phyloP scores from a whole-genome alignment of 2,329 filamentous ascomycete genomes.

The Fusarium palustre region DNA sequence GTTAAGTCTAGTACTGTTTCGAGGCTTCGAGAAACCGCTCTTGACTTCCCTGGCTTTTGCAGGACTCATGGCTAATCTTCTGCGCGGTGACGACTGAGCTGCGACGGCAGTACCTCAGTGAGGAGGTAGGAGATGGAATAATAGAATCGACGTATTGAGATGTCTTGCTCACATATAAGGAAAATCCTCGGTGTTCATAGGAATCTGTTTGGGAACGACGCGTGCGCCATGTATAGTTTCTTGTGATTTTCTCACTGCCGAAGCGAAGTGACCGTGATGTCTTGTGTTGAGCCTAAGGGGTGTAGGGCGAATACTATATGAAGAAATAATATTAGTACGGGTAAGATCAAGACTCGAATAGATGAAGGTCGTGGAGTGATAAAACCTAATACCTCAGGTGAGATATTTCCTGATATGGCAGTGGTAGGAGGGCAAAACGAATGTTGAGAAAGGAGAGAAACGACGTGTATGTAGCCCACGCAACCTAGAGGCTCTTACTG shows the following conservation, averaged over 20 bases:
- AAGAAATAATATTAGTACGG: background rate
- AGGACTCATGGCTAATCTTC: conserved; percentile 15
- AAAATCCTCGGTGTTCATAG: background rate
- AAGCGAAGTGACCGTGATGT: background rate
- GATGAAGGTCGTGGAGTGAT: background rate
- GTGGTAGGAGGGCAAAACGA: background rate
- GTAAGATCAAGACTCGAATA: background rate
- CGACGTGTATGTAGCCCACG: background rate
- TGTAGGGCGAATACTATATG: background rate
- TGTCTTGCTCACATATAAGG: background rate
- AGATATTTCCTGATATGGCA: background rate
- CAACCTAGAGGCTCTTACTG: background rate
- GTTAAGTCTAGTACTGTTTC: conserved; percentile 13
- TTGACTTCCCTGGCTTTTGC: conserved; percentile 17
- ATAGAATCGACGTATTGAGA: background rate
- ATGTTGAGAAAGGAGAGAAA: background rate
- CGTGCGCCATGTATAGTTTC: background rate
- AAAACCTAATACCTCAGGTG: background rate
- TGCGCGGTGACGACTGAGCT: conserved; percentile 6
- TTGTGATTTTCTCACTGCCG: background rate
- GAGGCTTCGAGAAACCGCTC: conserved; percentile 18
- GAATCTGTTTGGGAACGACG: conserved; percentile 1
- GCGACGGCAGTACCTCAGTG: background rate
- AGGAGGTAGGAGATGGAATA: background rate
- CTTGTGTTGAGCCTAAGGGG: background rate